A percentile compares a stretch with the other conserved stretches of the same genome.
Conservation (phyloP, 345 rosid species). For the Rhizophora apiculata region DNA sequence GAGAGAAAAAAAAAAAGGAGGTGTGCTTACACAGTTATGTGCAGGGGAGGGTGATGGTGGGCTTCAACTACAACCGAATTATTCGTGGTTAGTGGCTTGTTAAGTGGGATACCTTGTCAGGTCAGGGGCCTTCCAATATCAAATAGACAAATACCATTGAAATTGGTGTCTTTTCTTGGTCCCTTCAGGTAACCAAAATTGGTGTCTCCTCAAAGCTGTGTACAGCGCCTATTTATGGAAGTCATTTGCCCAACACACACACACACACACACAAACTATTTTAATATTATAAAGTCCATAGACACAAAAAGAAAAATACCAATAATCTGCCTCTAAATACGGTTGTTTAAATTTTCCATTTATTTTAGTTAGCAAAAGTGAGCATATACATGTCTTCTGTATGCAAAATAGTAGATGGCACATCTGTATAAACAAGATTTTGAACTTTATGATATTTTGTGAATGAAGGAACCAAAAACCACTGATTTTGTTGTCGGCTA, state of each 20-base stretch:
- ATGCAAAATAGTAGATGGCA: background rate
- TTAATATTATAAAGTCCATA: no score
- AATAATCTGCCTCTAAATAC: no score
- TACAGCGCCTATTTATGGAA: background rate
- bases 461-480: background rate
- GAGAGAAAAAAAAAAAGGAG: conserved; percentile 8
- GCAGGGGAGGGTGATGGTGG: conserved; percentile 7
- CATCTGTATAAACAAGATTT: background rate
- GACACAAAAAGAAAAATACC: no score
- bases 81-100: background rate
- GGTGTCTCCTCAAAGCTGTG: conserved; percentile 2
- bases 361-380: no score
- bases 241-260: background rate
- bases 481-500: conserved; percentile 12
- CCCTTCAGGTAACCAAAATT: conserved; percentile 17
- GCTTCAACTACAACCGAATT: background rate
- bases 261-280: no score
- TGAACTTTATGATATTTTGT: background rate
- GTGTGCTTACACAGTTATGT: conserved; percentile 14
- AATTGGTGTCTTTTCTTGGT: conserved; percentile 38
- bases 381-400: no score
- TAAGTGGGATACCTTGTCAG: conserved; percentile 20
- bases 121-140: conserved; percentile 9
- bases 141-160: background rate
- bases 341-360: no score